These are phyloP conservation scores for Candida suzukii DNA, from an alignment of 805 yeast species.

Conservation along the genomic window DNA sequence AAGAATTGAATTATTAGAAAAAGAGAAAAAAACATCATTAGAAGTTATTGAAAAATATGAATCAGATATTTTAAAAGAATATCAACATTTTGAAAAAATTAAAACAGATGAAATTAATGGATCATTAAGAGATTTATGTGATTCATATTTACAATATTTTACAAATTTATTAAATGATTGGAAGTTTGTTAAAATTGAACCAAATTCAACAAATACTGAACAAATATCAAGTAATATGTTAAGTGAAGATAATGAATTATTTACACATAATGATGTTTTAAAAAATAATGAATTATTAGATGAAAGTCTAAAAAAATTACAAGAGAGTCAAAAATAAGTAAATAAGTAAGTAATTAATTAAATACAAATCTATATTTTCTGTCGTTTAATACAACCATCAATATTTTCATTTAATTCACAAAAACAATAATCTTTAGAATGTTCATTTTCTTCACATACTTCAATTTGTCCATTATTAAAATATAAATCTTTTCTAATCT, in stretches of 20 bases:
- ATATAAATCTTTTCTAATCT: conserved; percentile 20
- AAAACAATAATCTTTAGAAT: background rate
- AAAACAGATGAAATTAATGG: conserved; percentile 71
- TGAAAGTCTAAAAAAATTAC: conserved; percentile 13
- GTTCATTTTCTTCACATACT: conserved; percentile 4
- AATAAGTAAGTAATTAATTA: too few relatives aligned
- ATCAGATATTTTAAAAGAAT: conserved; percentile 39
- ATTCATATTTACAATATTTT: conserved; percentile 69
- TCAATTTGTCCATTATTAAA: conserved; percentile 17
- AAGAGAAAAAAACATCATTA: conserved; percentile 36
- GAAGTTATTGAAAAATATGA: conserved; percentile 40
- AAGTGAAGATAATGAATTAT: conserved; percentile 16
- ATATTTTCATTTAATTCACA: background rate
- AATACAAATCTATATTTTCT: too few relatives aligned
- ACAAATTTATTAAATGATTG: conserved; percentile 62
- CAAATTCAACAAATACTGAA: background rate
- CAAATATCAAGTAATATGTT: conserved; percentile 11
- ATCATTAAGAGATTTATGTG: conserved; percentile 66
- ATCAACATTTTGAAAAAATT: conserved; percentile 66
- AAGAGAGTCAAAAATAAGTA: background rate
- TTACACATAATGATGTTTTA: conserved; percentile 19
- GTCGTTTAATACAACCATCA: background rate
- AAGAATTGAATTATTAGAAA: conserved; percentile 35
- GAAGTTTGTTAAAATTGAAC: conserved; percentile 32
- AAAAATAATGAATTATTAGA: conserved; percentile 19